phyloP scores from a whole-genome alignment of 441 rosid genomes.

The Kokia cookei region DNA sequence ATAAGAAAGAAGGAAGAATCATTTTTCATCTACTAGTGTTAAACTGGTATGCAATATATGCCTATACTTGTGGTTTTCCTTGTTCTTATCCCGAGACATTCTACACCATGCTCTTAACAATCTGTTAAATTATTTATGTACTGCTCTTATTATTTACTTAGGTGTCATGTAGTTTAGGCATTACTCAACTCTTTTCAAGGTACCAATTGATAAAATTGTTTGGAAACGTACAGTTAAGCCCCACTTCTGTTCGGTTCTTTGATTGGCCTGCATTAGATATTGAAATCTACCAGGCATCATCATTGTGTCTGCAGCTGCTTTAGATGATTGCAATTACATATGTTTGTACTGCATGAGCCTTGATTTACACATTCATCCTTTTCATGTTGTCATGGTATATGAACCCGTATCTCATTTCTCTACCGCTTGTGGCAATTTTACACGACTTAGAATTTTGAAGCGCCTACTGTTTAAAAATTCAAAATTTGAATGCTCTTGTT shows the following conservation, averaged over 20 bases:
- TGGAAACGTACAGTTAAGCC: background rate
- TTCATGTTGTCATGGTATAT: background rate
- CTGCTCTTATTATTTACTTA: background rate
- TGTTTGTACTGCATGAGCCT: conserved; percentile 6
- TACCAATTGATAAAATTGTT: background rate
- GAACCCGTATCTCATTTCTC: conserved; percentile 11
- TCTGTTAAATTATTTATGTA: background rate
- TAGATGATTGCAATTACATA: background rate
- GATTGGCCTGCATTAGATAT: background rate
- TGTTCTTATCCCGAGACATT: background rate
- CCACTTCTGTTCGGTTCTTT: background rate
- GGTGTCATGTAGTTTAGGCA: background rate
- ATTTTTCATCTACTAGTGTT: background rate
- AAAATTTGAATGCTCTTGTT: conserved; percentile 23
- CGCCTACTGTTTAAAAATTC: conserved; percentile 21
- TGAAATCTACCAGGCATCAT: background rate
- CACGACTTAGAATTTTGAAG: background rate
- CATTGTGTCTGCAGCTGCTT: background rate
- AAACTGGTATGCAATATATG: background rate
- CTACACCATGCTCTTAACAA: background rate
- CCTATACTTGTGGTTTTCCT: background rate
- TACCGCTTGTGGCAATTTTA: background rate
- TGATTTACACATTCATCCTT: conserved; percentile 8
- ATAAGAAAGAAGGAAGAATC: background rate
- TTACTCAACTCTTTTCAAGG: background rate